phyloP scores from a whole-genome alignment of 1,284 basidiomycete genomes.

The Sporisorium graminicola region DNA sequence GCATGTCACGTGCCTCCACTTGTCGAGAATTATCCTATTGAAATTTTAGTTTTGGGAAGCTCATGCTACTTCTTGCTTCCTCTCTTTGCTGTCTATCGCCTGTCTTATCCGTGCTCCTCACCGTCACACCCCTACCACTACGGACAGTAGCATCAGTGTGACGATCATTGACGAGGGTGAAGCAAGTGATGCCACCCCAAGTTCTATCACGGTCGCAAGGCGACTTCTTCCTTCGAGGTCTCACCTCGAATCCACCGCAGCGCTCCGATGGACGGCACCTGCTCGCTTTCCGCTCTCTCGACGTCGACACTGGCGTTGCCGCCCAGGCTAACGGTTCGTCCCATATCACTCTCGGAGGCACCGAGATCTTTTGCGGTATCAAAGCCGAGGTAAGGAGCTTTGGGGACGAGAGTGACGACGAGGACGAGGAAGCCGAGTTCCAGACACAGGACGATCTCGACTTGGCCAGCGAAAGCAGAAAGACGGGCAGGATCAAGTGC shows the following conservation, averaged over 20 bases:
- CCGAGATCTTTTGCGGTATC: slow-evolving; percentile 62
- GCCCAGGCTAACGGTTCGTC: slow-evolving; percentile 62
- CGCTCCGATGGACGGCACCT: slow-evolving; percentile 56
- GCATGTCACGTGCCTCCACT: slow-evolving; percentile 48
- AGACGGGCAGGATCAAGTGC: slow-evolving; percentile 49
- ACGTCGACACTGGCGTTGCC: slow-evolving; percentile 48
- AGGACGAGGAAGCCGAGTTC: slow-evolving; percentile 42
- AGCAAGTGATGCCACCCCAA: slow-evolving; percentile 59
- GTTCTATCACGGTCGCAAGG: slow-evolving; percentile 61
- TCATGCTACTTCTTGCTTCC: slow-evolving; percentile 9
- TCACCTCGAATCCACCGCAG: slow-evolving; percentile 53
- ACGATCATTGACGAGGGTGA: background rate
- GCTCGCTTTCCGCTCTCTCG: slow-evolving; percentile 54
- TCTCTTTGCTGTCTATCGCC: background rate
- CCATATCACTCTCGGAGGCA: slow-evolving; percentile 55
- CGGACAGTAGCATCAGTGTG: background rate
- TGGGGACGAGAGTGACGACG: slow-evolving; percentile 43
- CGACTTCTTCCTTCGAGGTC: slow-evolving; percentile 59
- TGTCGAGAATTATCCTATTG: slow-evolving; percentile 3
- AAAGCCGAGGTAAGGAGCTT: slow-evolving; percentile 59
- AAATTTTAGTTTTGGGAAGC: slow-evolving; percentile 16
- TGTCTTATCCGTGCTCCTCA: background rate
- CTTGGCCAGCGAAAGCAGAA: slow-evolving; percentile 31
- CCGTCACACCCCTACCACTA: background rate
- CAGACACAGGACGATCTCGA: slow-evolving; percentile 49